Conservation (phyloP, 2,329 filamentous ascomycete species). For the Bipolaris oryzae region DNA sequence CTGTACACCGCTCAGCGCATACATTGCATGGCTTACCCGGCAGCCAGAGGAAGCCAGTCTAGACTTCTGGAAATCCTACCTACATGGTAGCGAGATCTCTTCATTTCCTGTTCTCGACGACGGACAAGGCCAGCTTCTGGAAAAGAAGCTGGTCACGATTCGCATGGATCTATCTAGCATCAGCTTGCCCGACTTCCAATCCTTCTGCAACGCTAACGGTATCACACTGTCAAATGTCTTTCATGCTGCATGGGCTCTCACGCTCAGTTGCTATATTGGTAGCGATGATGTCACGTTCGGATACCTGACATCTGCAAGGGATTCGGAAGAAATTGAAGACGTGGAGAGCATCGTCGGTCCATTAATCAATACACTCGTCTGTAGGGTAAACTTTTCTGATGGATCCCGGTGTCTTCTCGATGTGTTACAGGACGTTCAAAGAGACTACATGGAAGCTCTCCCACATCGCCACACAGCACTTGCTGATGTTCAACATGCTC, state of each 20-base stretch:
- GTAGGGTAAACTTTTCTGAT: constrained; percentile 49
- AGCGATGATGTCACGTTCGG: constrained; percentile 52
- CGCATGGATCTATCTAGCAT: constrained; percentile 37
- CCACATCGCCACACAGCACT: constrained; percentile 52
- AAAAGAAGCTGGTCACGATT: constrained; percentile 35
- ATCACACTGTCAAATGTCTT: constrained; percentile 58
- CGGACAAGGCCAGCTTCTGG: constrained; percentile 12
- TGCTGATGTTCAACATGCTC: constrained; percentile 55
- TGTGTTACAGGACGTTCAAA: constrained; percentile 51
- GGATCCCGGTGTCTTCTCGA: constrained; percentile 43
- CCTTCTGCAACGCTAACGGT: constrained; percentile 51
- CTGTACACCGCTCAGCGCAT: constrained; percentile 41
- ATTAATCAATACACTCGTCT: constrained; percentile 55
- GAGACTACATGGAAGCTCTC: constrained; percentile 55
- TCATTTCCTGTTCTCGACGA: constrained; percentile 43
- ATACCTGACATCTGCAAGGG: constrained; percentile 52
- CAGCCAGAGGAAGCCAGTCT: constrained; percentile 36
- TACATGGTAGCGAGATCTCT: constrained; percentile 39
- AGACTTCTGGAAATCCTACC: constrained; percentile 42
- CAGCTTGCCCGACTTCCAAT: constrained; percentile 35
- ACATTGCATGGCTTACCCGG: constrained; percentile 37
- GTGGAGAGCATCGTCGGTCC: constrained; percentile 55
- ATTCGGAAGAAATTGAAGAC: constrained; percentile 47
- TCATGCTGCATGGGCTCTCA: constrained; percentile 50
- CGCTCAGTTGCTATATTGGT: constrained; percentile 47